These are phyloP conservation scores for Aspergillus caelatus DNA, from an alignment of 2,329 filamentous ascomycete genomes.

Conservation along the genomic window DNA sequence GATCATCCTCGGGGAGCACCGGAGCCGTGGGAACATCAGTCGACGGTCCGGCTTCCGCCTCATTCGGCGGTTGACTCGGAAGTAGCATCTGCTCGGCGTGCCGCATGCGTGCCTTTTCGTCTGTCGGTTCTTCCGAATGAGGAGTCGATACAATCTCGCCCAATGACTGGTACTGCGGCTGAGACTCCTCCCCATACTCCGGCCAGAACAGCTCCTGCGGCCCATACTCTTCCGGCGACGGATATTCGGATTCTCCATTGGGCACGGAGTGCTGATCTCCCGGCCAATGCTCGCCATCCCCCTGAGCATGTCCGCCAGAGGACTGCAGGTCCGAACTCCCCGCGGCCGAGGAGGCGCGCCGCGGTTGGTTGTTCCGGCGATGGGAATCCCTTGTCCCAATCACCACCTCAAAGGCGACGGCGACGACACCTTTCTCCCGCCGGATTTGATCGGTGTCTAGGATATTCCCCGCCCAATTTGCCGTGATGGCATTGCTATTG, in stretches of 20 bases:
- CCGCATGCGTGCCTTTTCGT: slow-evolving; percentile 80
- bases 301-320: slow-evolving; percentile 16
- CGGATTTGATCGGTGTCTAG: slow-evolving; percentile 85
- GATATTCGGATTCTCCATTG: slow-evolving; percentile 23
- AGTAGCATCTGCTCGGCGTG: slow-evolving; percentile 77
- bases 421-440: slow-evolving; percentile 89
- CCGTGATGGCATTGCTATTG: slow-evolving; percentile 39
- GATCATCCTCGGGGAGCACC: slow-evolving; percentile 52
- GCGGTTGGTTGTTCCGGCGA: slow-evolving; percentile 50
- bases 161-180: slow-evolving; percentile 26
- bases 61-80: slow-evolving; percentile 73
- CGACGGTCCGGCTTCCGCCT: slow-evolving; percentile 51
- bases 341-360: slow-evolving; percentile 30
- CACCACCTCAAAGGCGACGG: slow-evolving; percentile 80
- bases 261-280: slow-evolving; percentile 25
- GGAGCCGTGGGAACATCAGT: slow-evolving; percentile 48
- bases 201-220: slow-evolving; percentile 29
- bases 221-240: slow-evolving; percentile 29
- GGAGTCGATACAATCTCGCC: slow-evolving; percentile 41
- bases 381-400: slow-evolving; percentile 83
- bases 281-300: slow-evolving; percentile 34
- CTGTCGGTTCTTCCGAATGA: slow-evolving; percentile 64
- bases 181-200: slow-evolving; percentile 30
- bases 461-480: slow-evolving; percentile 62
- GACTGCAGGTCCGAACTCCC: slow-evolving; percentile 34